Base-by-base conservation (phyloP, 495 filamentous ascomycete genomes). In the Hypoxylon rickii region DNA sequence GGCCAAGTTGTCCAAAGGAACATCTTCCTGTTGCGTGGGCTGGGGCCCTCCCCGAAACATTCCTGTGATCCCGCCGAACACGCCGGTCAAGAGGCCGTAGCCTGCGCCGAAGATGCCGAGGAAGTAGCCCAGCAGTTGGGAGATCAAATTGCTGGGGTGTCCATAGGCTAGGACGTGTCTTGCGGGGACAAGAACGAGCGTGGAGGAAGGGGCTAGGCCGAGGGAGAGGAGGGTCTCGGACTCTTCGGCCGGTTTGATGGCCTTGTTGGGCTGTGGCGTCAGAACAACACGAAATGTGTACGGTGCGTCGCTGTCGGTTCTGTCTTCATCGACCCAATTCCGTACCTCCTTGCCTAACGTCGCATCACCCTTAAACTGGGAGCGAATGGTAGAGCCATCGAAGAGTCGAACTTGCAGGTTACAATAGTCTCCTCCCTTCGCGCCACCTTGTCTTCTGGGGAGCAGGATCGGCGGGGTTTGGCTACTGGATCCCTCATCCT, bases 251-350 rank as follows among this genome's bases (percentile, higher is more conserved):
- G 86, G 77, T 33, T 84, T 82, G 43, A 97, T 80, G 5, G 80
- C 82, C 43, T 80, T 83, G 64, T 86, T 94, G 2, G 90, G 90
- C 10, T 82, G 72, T 1, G 93, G 94, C 0, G 89, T 84, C 1
- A 94, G 76, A 22, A 97, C 85, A 26, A 93, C 84, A 63, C 92
- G 91, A 71, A 97, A 90, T 22, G 82, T 87, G 68, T 91, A 97
- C 2, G 88, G 86, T 22, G 67, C 55, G 8, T 61, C 58, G 43
- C 57, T 70, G 67, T 68, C 81, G 0, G 47, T 52, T 2, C 69
- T 66, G 7, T 67, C 67, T 19, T 72, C 67, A 46, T 94, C 89
- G 8, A 97, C 76, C 89, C 90, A 97, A 3, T 77, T 60, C 2
- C 93, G 81, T 2, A 97, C 88, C 32, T 89, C 82, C 4, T 63